Evolutionary conservation across 2,329 filamentous ascomycete genomes (phyloP).

Genomic region (Lecanicillium sp.): DNA sequence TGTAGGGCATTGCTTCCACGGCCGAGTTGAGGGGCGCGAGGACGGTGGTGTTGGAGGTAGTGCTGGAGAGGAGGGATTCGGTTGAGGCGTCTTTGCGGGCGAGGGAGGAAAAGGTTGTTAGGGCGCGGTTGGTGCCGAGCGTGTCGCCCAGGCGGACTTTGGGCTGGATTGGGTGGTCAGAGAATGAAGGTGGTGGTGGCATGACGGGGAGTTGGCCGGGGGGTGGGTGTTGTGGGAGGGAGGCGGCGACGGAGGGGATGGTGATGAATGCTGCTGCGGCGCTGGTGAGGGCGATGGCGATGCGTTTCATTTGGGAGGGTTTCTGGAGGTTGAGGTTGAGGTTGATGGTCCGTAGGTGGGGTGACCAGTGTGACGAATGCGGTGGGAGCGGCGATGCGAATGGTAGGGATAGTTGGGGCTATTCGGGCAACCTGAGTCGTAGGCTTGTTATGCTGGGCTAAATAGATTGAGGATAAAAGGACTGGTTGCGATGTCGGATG

Average conservation of each 20-base stretch:
- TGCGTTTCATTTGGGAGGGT: slow-evolving; percentile 3
- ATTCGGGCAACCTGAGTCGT: no score
- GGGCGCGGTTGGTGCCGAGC: slow-evolving; percentile 66
- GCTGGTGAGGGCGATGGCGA: slow-evolving; percentile 4
- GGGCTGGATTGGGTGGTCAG: slow-evolving; percentile 25
- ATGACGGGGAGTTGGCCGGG: slow-evolving; percentile 19
- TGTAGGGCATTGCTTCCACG: slow-evolving; percentile 68
- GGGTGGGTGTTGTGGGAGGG: slow-evolving; percentile 3
- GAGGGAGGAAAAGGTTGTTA: slow-evolving; percentile 79
- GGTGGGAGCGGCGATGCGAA: no score
- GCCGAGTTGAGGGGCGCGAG: slow-evolving; percentile 81
- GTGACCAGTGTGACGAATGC: no score
- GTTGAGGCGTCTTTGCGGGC: slow-evolving; percentile 67
- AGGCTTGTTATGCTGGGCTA: no score
- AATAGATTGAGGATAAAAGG: no score
- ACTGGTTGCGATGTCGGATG: no score
- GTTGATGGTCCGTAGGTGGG: no score
- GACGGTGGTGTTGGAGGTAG: slow-evolving; percentile 65
- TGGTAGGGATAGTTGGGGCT: no score
- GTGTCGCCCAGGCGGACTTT: slow-evolving; percentile 73
- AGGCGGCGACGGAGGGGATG: slow-evolving; percentile 4
- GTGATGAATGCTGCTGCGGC: slow-evolving; percentile 2
- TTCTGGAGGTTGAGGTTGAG: no score
- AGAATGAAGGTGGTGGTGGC: slow-evolving; percentile 11
- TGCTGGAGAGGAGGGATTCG: slow-evolving; percentile 59